phyloP scores from a whole-genome alignment of 768 basidiomycete species.

The Lentinula sp. region DNA sequence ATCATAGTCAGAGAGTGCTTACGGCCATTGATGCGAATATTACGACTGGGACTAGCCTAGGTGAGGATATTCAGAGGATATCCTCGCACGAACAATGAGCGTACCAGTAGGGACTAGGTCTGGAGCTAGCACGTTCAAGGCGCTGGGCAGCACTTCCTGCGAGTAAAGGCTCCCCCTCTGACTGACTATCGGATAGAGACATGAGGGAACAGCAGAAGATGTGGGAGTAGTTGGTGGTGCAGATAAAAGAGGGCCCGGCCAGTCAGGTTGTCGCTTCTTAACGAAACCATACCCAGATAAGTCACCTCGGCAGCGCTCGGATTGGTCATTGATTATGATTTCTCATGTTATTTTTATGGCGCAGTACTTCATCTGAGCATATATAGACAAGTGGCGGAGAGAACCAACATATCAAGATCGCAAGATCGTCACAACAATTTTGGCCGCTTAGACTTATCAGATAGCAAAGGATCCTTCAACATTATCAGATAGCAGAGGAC shows the following conservation, averaged over 20 bases:
- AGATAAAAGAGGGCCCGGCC: slow-evolving; percentile 1
- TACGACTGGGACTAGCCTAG: slow-evolving; percentile 70
- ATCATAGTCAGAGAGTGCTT: slow-evolving; percentile 15
- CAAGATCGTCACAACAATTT: neutral
- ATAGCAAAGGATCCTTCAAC: neutral
- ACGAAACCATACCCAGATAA: neutral
- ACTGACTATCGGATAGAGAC: neutral
- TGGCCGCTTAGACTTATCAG: slow-evolving; percentile 1
- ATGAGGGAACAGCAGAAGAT: neutral
- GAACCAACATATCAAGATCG: neutral
- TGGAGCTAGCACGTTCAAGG: slow-evolving; percentile 14
- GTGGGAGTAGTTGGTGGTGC: neutral
- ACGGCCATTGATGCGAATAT: slow-evolving; percentile 64
- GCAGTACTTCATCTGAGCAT: neutral
- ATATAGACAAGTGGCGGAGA: neutral
- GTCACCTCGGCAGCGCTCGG: neutral
- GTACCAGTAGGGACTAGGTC: slow-evolving; percentile 41
- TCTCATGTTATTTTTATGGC: neutral
- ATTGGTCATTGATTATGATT: neutral
- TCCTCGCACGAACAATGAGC: slow-evolving; percentile 7
- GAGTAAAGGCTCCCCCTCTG: slow-evolving; percentile 7
- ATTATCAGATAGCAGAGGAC: neutral
- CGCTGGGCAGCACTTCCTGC: neutral
- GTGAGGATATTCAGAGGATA: slow-evolving; percentile 4
- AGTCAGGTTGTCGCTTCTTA: neutral